These are phyloP conservation scores for Gentiana straminea DNA, from an alignment of 257 asterid species.

Conservation along the genomic window DNA sequence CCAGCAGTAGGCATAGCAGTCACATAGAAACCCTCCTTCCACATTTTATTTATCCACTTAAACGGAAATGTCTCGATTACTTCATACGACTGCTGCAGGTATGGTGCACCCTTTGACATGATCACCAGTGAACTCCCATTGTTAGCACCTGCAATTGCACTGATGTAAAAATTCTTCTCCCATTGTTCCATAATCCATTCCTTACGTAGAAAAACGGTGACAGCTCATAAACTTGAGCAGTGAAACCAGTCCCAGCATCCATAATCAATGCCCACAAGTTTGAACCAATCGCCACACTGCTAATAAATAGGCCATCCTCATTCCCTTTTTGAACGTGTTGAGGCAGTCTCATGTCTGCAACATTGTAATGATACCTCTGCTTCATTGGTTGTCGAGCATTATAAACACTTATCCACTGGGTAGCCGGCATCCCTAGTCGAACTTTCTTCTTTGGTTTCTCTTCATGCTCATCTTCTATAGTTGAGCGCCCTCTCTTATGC, in stretches of 20 bases:
- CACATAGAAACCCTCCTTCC: slow-evolving; percentile 61
- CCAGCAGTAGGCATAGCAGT: slow-evolving; percentile 71
- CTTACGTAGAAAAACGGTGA: slow-evolving; percentile 65
- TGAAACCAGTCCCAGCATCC: slow-evolving; percentile 76
- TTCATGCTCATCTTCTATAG: slow-evolving; percentile 13
- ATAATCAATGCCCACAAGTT: slow-evolving; percentile 69
- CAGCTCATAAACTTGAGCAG: slow-evolving; percentile 51
- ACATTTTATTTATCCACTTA: slow-evolving; percentile 68
- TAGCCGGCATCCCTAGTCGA: slow-evolving; percentile 13
- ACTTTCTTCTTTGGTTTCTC: slow-evolving; percentile 16
- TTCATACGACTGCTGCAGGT: slow-evolving; percentile 62
- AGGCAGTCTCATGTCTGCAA: slow-evolving; percentile 40
- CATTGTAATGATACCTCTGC: slow-evolving; percentile 48
- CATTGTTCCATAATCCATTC: slow-evolving; percentile 73
- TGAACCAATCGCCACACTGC: slow-evolving; percentile 50
- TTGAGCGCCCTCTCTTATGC: slow-evolving; percentile 9
- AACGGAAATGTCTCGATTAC: slow-evolving; percentile 61
- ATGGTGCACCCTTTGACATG: slow-evolving; percentile 64
- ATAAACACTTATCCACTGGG: slow-evolving; percentile 13
- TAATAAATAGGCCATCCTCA: slow-evolving; percentile 60
- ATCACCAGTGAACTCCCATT: slow-evolving; percentile 60
- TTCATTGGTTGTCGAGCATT: slow-evolving; percentile 10
- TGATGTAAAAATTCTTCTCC: slow-evolving; percentile 57
- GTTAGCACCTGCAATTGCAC: slow-evolving; percentile 55
- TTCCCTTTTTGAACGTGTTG: slow-evolving; percentile 70